A percentile compares a stretch with the other conserved stretches of the same genome.
phyloP scores from a whole-genome alignment of 2,329 filamentous ascomycete species.

The Ascosphaera aggregata region DNA sequence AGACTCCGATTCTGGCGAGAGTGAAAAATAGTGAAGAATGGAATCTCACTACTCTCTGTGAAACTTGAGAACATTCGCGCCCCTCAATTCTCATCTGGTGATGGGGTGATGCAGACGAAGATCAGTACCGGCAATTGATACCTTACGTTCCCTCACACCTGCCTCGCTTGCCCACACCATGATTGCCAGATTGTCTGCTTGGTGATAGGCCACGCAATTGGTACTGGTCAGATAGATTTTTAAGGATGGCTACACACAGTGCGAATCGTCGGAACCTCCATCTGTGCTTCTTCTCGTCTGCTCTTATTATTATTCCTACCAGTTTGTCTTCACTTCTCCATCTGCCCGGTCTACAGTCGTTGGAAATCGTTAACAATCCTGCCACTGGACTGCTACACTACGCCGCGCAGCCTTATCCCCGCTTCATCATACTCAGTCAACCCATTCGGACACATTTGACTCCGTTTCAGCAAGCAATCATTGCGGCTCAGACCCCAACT shows the following conservation, averaged over 20 bases:
- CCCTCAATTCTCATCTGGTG: neutral
- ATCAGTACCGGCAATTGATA: conserved; percentile 1
- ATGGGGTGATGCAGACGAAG: neutral
- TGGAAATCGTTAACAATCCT: neutral
- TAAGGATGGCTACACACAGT: too few relatives aligned
- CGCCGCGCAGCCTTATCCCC: neutral
- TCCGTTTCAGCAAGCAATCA: neutral
- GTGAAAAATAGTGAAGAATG: conserved; percentile 8
- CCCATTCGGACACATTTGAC: conserved; percentile 1
- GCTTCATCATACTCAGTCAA: conserved; percentile 1
- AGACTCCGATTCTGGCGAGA: too few relatives aligned
- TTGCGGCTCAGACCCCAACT: neutral
- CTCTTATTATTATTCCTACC: neutral
- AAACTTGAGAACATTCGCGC: neutral
- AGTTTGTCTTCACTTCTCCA: neutral
- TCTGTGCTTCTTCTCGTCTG: neutral
- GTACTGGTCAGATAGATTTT: too few relatives aligned
- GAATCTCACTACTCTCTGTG: neutral
- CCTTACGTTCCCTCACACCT: neutral
- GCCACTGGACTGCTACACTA: neutral
- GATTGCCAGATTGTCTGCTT: neutral
- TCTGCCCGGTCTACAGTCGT: neutral
- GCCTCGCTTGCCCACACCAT: neutral
- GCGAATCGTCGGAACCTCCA: too few relatives aligned
- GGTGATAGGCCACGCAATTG: neutral